Evolutionary conservation across 768 basidiomycete genomes (phyloP).

Genomic region (Suillus sp.): DNA sequence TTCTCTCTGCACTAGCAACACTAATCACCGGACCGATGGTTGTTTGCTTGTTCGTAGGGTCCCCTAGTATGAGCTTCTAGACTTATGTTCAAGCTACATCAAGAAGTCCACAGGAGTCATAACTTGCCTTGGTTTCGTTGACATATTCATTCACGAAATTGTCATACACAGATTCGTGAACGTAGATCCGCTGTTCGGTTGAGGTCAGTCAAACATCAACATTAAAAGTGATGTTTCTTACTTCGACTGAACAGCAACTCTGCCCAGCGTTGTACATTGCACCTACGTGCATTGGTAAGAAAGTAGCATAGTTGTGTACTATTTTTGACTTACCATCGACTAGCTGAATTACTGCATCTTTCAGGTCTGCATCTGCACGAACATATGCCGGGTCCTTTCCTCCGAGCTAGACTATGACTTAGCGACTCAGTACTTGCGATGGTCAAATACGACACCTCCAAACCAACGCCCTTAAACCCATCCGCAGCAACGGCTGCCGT

Average conservation of each 20-base stretch:
- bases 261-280: constrained; percentile 98
- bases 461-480: constrained; percentile 84
- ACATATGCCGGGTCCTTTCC: constrained; percentile 99
- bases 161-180: constrained; percentile 83
- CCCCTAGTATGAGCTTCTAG: constrained; percentile 82
- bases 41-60: constrained; percentile 72
- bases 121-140: constrained; percentile 66
- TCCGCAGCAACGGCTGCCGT: constrained; percentile 62
- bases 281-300: constrained; percentile 43
- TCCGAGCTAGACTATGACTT: constrained; percentile 60
- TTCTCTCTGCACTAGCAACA: constrained; percentile 79
- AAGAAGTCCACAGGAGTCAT: not conserved
- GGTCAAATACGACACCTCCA: constrained; percentile 59
- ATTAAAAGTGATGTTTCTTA: constrained; percentile 28
- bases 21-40: constrained; percentile 94
- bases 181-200: constrained; percentile 78
- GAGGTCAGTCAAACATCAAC: not conserved
- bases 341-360: constrained; percentile 80
- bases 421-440: constrained; percentile 13
- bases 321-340: constrained; percentile 70
- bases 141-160: constrained; percentile 75
- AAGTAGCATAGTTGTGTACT: not conserved
- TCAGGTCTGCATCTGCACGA: constrained; percentile 79
- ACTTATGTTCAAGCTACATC: not conserved
- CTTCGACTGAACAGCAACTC: constrained; percentile 94